Evolutionary conservation across 108 stramenopile genomes (phyloP), one percentile per base, ranked within the genome.

Genomic region (Nitzschia inconspicua): DNA sequence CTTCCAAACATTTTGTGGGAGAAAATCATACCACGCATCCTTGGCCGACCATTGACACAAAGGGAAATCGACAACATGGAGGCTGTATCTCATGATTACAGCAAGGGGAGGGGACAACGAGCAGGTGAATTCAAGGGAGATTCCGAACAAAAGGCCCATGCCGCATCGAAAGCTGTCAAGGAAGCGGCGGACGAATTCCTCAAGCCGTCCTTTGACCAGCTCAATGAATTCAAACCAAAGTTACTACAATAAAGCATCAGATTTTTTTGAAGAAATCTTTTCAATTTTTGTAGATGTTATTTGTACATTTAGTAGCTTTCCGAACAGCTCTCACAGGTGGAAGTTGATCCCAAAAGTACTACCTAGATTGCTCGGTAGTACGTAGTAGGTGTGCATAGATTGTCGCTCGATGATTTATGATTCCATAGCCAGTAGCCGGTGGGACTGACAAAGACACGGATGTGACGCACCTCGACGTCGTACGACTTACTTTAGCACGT

Each of bases 31-130:
- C 85, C 80, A 3, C 46, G 60, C 18, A 68, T 84, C 24, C 57
- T 83, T 31, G 77, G 83, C 18, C 66, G 61, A 13, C 54, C 81
- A 3, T 66, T 91, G 53, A 79, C 81, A n/a, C 78, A 80, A 53
- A 83, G 76, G 42, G 68, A 73, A 31, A 59, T 53, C 30, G 68
- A 72, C 13, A 63, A 82, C 27, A 87, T 94, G 14, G 26, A 74
- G 47, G 53, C 69, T 24, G 65, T 88, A 7, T 72, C 83, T 18
- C 47, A 56, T 29, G 63, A 58, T 6, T 96, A 96, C 60, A 85
- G 83, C 63, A 96, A 96, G 71, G 87, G 83, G 7, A 57, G 78
- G 36, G 85, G 84, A 1, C 55, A 41, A 6, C 62, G 55, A 41
- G 36, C 72, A 19, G 63, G 68, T 23, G 76, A 75, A 67, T 89